Evolutionary conservation across 179 eudicot species (phyloP), one percentile per base, ranked within the genome.

Genomic region (Spergularia azorica): DNA sequence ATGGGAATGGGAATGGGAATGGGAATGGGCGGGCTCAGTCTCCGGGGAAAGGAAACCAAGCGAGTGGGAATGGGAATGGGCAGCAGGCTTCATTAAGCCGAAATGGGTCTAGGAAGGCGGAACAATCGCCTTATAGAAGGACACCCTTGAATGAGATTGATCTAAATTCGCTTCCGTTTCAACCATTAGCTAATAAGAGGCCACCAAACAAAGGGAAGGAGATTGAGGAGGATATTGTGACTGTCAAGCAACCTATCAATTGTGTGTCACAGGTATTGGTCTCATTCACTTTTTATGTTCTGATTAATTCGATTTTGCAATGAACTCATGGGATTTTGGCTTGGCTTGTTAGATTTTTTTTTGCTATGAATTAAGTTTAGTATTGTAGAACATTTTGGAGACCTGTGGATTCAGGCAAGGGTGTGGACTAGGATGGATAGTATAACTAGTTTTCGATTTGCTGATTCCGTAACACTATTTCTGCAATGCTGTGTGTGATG

Each of bases 121-220:
- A 93, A 75, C 88, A 86, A 0, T 95, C 98, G 3, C 98, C 98
- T 26, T 87, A 79, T 58, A 80, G 97, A 46, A 89, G 99, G 72
- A 90, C 92, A 5, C 97, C 99, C 0, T 82, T 95, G 76, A 80
- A 81, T 71, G 99, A 93, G 77, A 85, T 93, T 73, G 97, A 95
- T 73, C 83, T 83, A 71, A 90, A 93, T 80, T 80, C 87, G n/a
- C 79, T 77, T 36, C 86, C 86, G 0, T 70, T 83, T 70, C 89
- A 89, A 39, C 88, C 83, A 0, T 83, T 86, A 16, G 74, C 85
- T 20, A 81, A 75, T 52, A 85, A 87, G 79, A 86, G 75, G 84
- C 58, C 65, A 0, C 55, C 59, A 13, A 50, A 26, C n/a, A 86
- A 81, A 69, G 79, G 83, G 48, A 79, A 79, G 43, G 88, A 83